Base-by-base conservation (phyloP, 768 basidiomycete species). In the Kwoniella sp. region DNA sequence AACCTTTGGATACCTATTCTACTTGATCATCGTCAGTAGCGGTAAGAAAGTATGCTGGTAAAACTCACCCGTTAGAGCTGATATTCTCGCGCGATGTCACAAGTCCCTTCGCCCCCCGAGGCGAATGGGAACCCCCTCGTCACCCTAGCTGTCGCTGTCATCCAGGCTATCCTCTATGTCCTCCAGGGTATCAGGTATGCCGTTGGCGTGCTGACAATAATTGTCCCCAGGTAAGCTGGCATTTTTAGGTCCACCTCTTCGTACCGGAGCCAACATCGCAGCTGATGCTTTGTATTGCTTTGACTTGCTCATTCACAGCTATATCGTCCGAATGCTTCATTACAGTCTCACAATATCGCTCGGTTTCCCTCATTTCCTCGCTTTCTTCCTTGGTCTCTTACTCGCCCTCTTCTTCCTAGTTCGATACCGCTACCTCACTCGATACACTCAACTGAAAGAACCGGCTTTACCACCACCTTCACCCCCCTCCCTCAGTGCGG, bases 331-430 rank as follows among this genome's bases (percentile, higher is more conserved):
- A 29, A 74, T 76, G 49, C 73, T 81, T 7, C 73, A 73, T 24
- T 80, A 77, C 68, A 74, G 77, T 10, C 58, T 80, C 50, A 81
- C 79, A 46, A 76, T 78, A 30, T 77, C 94, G 87, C 85, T 98
- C 50, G 91, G 91, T 70, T 96, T 96, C 80, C 92, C 91, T 85
- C 90, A 89, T 47, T 88, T 97, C 68, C 88, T 89, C 6, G 83
- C 89, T 65, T 84, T 95, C 10, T 90, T 92, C 68, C 81, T 83
- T 15, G 82, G 87, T 19, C 87, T 87, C 2, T 83, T 85, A 1
- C 83, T 89, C 51, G 88, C 84, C 7, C 76, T 91, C 21, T 90
- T 90, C 78, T 90, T 93, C 72, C 89, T 90, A 84, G 88, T 95
- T 63, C 88, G 92, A 59, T 82, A 82, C 62, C 59, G 77, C 27